Base-by-base conservation (phyloP, 2,329 filamentous ascomycete species). In the Trichoderma sp. region DNA sequence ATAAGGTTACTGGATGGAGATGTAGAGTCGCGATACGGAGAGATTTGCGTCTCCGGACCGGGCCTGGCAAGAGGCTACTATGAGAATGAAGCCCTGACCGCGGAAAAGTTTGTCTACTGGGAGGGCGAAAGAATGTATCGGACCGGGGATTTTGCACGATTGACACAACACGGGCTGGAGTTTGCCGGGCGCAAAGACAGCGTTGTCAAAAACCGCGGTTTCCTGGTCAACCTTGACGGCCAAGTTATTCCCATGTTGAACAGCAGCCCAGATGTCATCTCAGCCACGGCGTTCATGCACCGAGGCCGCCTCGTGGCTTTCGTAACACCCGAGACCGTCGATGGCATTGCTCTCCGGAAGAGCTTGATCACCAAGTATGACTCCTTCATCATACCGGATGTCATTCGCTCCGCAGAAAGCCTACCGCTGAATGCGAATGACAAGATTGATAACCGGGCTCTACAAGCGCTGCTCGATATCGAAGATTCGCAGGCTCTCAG, bases 191-290 rank as follows among this genome's bases (percentile, higher is more conserved):
- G 57, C 14, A 60, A 50, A 7, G 57, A 60, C 30, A 51, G 34
- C 4, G n/a, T 60, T 43, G 47, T 60, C 21, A 60, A 60, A 5
- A 60, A 60, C 7, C 57, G 57, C n/a, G 45, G 45, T 4, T 60
- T 60, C 10, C 34, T 60, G 14, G 34, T 60, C 6, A 60, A 41
- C 15, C 30, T 60, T 12, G 57, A 60, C 19, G 47, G 30, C 4
- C 45, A 60, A 48, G 57, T 51, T 2, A 51, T 50, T 15, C 57
- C 57, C 21, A 51, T 51, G 47, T 41, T 60, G 5, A 41, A 17
- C 17, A 60, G 47, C 2, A 12, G 19, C 10, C 45, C 30, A 5
- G 28, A 15, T 7, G 57, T 51, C 34, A 50, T 41, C 19, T 45
- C 47, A 1, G 47, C 57, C 19, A 51, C 47, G 12, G 45, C 47